phyloP scores from a whole-genome alignment of 1,139 yeast genomes.

The Saccharomycopsis hybrid region DNA sequence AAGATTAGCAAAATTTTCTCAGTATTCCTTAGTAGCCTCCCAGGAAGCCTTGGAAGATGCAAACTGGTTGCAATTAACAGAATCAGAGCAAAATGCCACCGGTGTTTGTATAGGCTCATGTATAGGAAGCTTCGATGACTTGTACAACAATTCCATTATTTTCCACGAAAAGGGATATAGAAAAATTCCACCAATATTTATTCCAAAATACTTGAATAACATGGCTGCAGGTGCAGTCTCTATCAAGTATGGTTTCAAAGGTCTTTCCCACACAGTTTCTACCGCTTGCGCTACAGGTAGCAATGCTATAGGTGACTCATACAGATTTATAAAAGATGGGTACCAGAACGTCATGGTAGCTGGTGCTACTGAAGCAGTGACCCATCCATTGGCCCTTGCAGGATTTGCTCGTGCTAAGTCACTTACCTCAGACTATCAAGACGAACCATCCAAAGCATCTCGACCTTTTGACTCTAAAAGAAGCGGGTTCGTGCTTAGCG shows the following conservation, averaged over 20 bases:
- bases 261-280: constrained; percentile 83
- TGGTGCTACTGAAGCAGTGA: constrained; percentile 85
- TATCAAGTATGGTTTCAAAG: constrained; percentile 65
- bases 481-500: constrained; percentile 87
- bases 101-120: constrained; percentile 94
- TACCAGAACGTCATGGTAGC: constrained; percentile 85
- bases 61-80: constrained; percentile 37
- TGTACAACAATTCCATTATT: constrained; percentile 51
- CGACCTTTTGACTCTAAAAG: constrained; percentile 81
- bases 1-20: constrained; percentile 66
- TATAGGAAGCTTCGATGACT: constrained; percentile 81
- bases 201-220: constrained; percentile 77
- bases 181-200: constrained; percentile 75
- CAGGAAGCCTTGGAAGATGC: constrained; percentile 72
- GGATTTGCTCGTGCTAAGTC: constrained; percentile 92
- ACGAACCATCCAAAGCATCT: constrained; percentile 59
- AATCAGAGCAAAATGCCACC: constrained; percentile 31
- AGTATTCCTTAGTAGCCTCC: constrained; percentile 74
- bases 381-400: constrained; percentile 82
- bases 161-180: constrained; percentile 53
- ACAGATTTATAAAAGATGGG: constrained; percentile 68
- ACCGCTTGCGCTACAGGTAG: constrained; percentile 98
- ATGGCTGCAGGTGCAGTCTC: constrained; percentile 96
- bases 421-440: constrained; percentile 57
- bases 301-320: constrained; percentile 91